Conservation (phyloP, 78 protist species). For the Acrasis kona region DNA sequence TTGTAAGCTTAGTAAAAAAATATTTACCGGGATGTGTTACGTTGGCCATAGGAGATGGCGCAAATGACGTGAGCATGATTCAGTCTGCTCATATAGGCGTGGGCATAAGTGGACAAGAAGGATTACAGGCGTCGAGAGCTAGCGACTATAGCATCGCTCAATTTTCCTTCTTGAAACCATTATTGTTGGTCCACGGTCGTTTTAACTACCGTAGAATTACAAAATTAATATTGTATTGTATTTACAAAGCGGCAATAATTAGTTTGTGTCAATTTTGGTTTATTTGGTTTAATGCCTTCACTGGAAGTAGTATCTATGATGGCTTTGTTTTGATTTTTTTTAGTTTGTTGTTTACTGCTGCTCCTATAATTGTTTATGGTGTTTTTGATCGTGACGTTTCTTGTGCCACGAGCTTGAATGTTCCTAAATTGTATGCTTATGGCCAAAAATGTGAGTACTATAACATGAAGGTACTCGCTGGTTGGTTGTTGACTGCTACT, state of each 20-base stretch:
- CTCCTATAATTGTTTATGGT: slow-evolving; percentile 51
- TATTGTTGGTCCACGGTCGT: slow-evolving; percentile 76
- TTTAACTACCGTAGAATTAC: slow-evolving; percentile 77
- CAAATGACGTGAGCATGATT: too few relatives aligned
- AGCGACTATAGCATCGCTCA: slow-evolving; percentile 50
- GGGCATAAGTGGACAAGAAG: slow-evolving; percentile 76
- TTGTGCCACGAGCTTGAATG: too few relatives aligned
- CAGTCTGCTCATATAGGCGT: too few relatives aligned
- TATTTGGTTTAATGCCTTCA: neutral
- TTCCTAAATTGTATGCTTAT: too few relatives aligned
- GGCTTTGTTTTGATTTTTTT: slow-evolving; percentile 15
- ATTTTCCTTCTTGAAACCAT: slow-evolving; percentile 34
- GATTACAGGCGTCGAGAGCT: slow-evolving; percentile 40
- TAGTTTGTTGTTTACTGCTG: slow-evolving; percentile 52
- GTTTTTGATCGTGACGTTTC: slow-evolving; percentile 65
- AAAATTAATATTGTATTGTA: slow-evolving; percentile 39
- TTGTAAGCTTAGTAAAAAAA: slow-evolving; percentile 38
- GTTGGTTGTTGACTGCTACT: neutral
- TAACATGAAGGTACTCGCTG: neutral
- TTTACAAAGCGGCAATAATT: slow-evolving; percentile 39
- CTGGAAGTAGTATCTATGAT: slow-evolving; percentile 46
- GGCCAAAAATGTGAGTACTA: too few relatives aligned
- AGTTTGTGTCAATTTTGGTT: slow-evolving; percentile 21
- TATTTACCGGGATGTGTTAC: neutral
- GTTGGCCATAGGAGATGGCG: too few relatives aligned